Conservation (phyloP, 495 filamentous ascomycete species). For the Lindgomyces ingoldianus region DNA sequence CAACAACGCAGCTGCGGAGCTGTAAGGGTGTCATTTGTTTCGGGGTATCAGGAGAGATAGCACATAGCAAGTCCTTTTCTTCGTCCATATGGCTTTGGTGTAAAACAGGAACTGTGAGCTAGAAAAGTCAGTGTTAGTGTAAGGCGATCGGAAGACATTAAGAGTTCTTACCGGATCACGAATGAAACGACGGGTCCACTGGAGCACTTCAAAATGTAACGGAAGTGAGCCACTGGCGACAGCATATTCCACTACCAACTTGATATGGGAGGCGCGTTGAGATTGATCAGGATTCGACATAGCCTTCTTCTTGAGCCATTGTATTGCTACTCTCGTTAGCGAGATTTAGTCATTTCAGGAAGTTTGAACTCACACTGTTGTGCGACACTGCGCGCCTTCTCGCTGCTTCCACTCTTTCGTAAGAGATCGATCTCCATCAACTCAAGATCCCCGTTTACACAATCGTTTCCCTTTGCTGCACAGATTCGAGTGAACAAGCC, state of each 20-base stretch:
- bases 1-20: neutral
- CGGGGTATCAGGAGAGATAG: neutral
- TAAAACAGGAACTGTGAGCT: conserved; percentile 32
- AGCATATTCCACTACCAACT: conserved; percentile 36
- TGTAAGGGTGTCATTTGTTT: too few species aligned
- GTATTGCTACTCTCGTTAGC: conserved; percentile 1
- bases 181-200: conserved; percentile 43
- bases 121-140: neutral
- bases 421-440: neutral
- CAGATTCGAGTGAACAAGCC: conserved; percentile 15
- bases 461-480: conserved; percentile 1
- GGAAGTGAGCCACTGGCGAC: conserved; percentile 41
- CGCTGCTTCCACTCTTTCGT: neutral
- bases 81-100: conserved; percentile 21
- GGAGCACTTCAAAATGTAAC: conserved; percentile 33
- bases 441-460: neutral
- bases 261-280: conserved; percentile 39
- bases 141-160: neutral
- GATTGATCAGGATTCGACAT: conserved; percentile 32
- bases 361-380: neutral
- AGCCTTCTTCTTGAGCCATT: conserved; percentile 24
- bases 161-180: conserved; percentile 32
- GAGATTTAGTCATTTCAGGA: neutral
- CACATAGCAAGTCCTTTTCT: conserved; percentile 5
- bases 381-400: too few species aligned